Conservation (phyloP, 495 filamentous ascomycete species). For the Elaphomyces granulatus region DNA sequence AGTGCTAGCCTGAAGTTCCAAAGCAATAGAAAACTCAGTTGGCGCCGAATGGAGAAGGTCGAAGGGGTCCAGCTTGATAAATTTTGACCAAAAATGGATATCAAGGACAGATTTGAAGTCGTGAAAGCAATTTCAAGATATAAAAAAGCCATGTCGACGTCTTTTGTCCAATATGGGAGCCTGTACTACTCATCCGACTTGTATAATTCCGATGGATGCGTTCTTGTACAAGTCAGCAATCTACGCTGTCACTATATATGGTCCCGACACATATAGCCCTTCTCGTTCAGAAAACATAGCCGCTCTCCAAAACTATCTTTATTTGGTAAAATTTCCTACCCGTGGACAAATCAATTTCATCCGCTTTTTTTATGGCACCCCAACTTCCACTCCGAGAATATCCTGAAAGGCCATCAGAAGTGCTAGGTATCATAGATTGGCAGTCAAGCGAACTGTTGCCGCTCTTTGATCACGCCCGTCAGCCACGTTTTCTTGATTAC, state of each 20-base stretch:
- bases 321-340: slow-evolving; percentile 16
- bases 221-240: slow-evolving; percentile 12
- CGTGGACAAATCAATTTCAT: slow-evolving; percentile 9
- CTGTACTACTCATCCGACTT: slow-evolving; percentile 14
- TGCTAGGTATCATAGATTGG: slow-evolving; percentile 24
- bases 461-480: slow-evolving; percentile 16
- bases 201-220: slow-evolving; percentile 3
- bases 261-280: slow-evolving; percentile 17
- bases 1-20: slow-evolving; percentile 16
- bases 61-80: slow-evolving; percentile 12
- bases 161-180: slow-evolving; percentile 16
- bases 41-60: slow-evolving; percentile 22
- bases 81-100: slow-evolving; percentile 13
- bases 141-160: slow-evolving; percentile 14
- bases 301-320: slow-evolving; percentile 17
- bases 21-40: slow-evolving; percentile 13
- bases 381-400: slow-evolving; percentile 25
- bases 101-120: slow-evolving; percentile 12
- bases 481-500: slow-evolving; percentile 18
- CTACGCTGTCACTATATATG: slow-evolving; percentile 15
- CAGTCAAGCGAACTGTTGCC: slow-evolving; percentile 17
- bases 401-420: slow-evolving; percentile 17
- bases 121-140: slow-evolving; percentile 14
- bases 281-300: slow-evolving; percentile 14
- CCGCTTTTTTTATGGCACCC: slow-evolving; percentile 21